These are phyloP conservation scores for Pharus latifolius DNA, from an alignment of 176 grass and related monocot species.

Conservation along the genomic window DNA sequence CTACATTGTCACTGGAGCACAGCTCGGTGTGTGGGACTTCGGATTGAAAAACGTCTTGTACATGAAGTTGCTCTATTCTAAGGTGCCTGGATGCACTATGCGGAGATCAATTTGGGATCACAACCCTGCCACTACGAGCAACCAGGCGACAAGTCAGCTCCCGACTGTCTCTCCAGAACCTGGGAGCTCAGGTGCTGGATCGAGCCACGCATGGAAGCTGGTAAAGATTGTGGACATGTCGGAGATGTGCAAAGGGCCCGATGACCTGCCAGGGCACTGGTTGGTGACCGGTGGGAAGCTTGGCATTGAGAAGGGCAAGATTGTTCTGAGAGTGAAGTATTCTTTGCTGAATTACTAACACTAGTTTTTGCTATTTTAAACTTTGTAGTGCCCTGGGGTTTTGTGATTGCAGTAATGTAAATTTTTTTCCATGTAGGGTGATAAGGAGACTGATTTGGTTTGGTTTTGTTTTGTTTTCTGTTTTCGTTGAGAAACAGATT, in stretches of 20 bases:
- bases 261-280: conserved; percentile 64
- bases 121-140: conserved; percentile 8
- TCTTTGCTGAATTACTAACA: conserved; percentile 55
- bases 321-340: conserved; percentile 60
- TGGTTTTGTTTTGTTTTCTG: no score
- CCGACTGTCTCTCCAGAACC: background rate
- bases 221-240: conserved; percentile 50
- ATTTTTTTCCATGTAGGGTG: background rate
- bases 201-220: conserved; percentile 16
- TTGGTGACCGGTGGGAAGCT: conserved; percentile 65
- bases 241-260: conserved; percentile 48
- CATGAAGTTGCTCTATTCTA: conserved; percentile 61
- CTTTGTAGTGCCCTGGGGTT: background rate
- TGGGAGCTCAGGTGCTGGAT: conserved; percentile 14
- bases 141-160: background rate
- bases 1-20: conserved; percentile 50
- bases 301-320: conserved; percentile 44
- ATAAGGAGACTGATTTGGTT: background rate
- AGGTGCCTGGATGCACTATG: conserved; percentile 50
- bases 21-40: conserved; percentile 72
- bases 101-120: conserved; percentile 64
- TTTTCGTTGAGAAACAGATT: no score
- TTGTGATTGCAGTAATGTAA: background rate
- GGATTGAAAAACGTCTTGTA: conserved; percentile 50
- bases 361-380: background rate